Percentiles rank a stretch among this genome's conserved stretches.
These are phyloP conservation scores for Plasmodium knowlesi DNA, from an alignment of 169 alveolate genomes.

Conservation along the genomic window DNA sequence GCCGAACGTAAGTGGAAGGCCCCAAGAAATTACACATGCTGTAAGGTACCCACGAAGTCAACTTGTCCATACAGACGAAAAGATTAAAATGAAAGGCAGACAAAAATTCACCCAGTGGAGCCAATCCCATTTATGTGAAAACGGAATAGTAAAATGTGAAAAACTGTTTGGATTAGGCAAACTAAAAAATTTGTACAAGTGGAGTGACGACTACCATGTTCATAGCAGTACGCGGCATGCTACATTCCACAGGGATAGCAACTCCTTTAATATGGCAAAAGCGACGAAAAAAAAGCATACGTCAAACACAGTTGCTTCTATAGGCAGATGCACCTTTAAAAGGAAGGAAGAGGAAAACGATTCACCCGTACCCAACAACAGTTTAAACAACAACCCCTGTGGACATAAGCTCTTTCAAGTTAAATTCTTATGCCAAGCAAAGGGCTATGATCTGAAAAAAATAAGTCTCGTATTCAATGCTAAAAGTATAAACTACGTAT, in stretches of 20 bases:
- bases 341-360: not conserved
- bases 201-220: not conserved
- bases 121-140: not conserved
- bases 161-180: not conserved
- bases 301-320: not conserved
- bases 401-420: not conserved
- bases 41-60: not conserved
- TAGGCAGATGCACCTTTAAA: not conserved
- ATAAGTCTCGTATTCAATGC: conserved; percentile 29
- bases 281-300: not conserved
- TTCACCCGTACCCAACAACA: not conserved
- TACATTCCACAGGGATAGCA: not conserved
- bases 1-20: not conserved
- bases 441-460: conserved; percentile 43
- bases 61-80: not conserved
- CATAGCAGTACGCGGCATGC: not conserved
- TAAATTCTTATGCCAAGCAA: conserved; percentile 58
- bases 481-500: conserved; percentile 14
- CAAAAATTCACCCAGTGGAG: not conserved
- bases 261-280: not conserved
- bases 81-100: not conserved
- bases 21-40: not conserved
- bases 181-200: not conserved
- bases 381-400: not conserved
- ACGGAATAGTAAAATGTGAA: not conserved